phyloP scores from a whole-genome alignment of 257 asterid species.

The Solanum megistacrolobum region DNA sequence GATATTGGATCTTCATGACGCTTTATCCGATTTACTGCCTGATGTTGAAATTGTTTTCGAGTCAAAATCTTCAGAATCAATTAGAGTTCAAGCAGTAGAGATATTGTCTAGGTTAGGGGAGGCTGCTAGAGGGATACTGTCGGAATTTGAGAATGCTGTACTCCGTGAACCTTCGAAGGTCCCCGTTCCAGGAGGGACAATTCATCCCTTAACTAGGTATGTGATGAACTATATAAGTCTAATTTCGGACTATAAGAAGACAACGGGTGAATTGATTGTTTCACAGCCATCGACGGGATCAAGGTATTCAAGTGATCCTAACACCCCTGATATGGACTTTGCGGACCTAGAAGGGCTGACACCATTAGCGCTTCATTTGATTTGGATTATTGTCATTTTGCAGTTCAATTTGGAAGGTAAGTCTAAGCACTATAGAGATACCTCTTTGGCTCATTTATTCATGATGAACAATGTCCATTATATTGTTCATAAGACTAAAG shows the following conservation, averaged over 20 bases:
- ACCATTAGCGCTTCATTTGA: constrained; percentile 25
- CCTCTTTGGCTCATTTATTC: constrained; percentile 26
- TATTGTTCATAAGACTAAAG: constrained; percentile 26
- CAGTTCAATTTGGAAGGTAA: constrained; percentile 34
- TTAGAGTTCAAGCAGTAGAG: constrained; percentile 19
- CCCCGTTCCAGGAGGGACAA: constrained; percentile 29
- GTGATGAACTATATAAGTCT: constrained; percentile 37
- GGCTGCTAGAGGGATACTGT: constrained; percentile 29
- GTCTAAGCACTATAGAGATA: constrained; percentile 30
- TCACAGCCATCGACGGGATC: constrained; percentile 28
- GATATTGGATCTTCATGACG: constrained; percentile 35
- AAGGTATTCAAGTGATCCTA: constrained; percentile 21
- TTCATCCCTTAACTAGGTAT: constrained; percentile 43
- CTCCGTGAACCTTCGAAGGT: constrained; percentile 28
- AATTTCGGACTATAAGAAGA: constrained; percentile 30
- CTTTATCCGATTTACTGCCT: constrained; percentile 14
- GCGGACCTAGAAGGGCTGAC: constrained; percentile 21
- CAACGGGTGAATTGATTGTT: constrained; percentile 24
- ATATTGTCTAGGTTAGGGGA: constrained; percentile 33
- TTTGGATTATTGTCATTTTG: constrained; percentile 32
- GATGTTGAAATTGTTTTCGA: constrained; percentile 27
- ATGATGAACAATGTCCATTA: constrained; percentile 43
- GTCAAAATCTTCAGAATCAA: constrained; percentile 20
- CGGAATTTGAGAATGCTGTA: constrained; percentile 38
- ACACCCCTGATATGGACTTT: constrained; percentile 24